These are phyloP conservation scores for Strigomonas galati DNA, from an alignment of 208 protist species.

Conservation along the genomic window DNA sequence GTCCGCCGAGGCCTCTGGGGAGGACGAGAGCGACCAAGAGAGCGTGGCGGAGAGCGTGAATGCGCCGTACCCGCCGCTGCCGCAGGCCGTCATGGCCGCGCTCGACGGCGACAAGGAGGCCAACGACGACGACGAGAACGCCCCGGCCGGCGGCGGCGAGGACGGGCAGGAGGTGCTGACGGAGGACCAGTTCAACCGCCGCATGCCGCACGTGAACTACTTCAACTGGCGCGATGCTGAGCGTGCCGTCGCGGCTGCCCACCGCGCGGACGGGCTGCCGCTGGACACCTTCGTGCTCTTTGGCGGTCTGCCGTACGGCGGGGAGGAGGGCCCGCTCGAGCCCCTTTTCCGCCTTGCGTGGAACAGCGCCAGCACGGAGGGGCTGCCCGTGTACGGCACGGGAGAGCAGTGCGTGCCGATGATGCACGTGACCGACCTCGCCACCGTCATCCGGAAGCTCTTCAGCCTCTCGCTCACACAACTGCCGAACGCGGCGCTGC, in stretches of 20 bases:
- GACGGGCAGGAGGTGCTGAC: slow-evolving; percentile 68
- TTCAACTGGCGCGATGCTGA: slow-evolving; percentile 91
- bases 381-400: slow-evolving; percentile 85
- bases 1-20: slow-evolving; percentile 17
- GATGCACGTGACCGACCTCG: slow-evolving; percentile 92
- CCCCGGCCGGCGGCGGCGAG: slow-evolving; percentile 26
- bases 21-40: slow-evolving; percentile 30
- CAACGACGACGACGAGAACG: slow-evolving; percentile 16
- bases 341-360: slow-evolving; percentile 89
- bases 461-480: slow-evolving; percentile 40
- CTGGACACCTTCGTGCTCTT: slow-evolving; percentile 90
- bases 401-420: slow-evolving; percentile 88
- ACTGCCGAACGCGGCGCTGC: slow-evolving; percentile 54
- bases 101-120: slow-evolving; percentile 19
- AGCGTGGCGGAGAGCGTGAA: slow-evolving; percentile 23
- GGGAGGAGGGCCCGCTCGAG: slow-evolving; percentile 85
- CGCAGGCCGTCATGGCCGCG: slow-evolving; percentile 16
- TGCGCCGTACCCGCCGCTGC: slow-evolving; percentile 40
- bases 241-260: slow-evolving; percentile 78
- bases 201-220: slow-evolving; percentile 91
- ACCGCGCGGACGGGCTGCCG: slow-evolving; percentile 69
- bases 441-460: slow-evolving; percentile 72
- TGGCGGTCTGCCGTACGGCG: slow-evolving; percentile 87
- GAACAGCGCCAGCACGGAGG: slow-evolving; percentile 23
- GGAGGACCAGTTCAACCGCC: slow-evolving; percentile 93